phyloP scores from a whole-genome alignment of 176 grass and related monocot genomes.

The Poa pratensis region DNA sequence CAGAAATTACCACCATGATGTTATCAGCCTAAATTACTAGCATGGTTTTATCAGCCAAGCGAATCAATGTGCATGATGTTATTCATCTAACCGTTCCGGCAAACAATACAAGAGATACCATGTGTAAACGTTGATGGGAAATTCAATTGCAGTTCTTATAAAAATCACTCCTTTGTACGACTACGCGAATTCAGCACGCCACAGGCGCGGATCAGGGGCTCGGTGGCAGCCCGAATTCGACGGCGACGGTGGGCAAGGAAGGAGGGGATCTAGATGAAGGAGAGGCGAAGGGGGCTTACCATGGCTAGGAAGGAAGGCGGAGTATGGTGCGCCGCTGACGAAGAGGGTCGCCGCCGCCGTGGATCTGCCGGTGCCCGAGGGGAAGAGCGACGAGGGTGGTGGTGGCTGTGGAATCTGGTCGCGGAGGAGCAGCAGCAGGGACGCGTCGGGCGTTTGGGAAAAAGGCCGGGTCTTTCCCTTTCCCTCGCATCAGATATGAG shows the following conservation, averaged over 20 bases:
- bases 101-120: neutral
- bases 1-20: neutral
- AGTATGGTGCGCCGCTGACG: neutral
- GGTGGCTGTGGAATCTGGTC: neutral
- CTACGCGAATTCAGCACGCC: neutral
- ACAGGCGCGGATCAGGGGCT: no score
- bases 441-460: neutral
- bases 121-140: neutral
- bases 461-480: neutral
- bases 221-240: neutral
- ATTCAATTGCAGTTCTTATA: neutral
- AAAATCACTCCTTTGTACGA: neutral
- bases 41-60: no score
- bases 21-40: neutral
- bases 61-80: no score
- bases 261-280: neutral
- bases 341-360: neutral
- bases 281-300: neutral
- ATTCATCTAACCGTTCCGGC: no score
- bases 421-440: neutral
- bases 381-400: neutral
- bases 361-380: slow-evolving; percentile 3
- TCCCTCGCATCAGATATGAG: no score
- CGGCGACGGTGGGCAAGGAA: slow-evolving; percentile 6
- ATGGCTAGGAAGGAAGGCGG: neutral